Conservation (phyloP, 306 rosid genomes). For the Vigna angularis region DNA sequence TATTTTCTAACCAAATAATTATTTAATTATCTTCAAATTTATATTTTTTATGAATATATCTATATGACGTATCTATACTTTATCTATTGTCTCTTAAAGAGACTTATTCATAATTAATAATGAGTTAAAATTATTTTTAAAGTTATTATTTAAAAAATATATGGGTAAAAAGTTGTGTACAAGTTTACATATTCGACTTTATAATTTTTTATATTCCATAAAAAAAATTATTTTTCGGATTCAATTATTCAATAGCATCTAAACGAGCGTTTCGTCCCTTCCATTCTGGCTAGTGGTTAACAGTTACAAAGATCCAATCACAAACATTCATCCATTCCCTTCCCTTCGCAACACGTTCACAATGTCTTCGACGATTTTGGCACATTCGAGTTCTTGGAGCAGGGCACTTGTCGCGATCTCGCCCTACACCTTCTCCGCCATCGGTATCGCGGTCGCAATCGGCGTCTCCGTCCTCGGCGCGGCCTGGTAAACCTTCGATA, state of each 20-base stretch:
- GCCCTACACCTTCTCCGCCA: constrained; percentile 57
- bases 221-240: not conserved
- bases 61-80: too few relatives aligned
- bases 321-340: not conserved
- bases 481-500: constrained; percentile 49
- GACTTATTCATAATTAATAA: too few relatives aligned
- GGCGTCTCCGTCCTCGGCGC: constrained; percentile 69
- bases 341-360: not conserved
- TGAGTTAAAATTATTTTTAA: too few relatives aligned
- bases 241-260: not conserved
- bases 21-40: too few relatives aligned
- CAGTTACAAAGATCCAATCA: constrained; percentile 46
- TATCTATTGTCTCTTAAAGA: too few relatives aligned
- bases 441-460: constrained; percentile 58
- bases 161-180: too few relatives aligned
- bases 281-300: constrained; percentile 25
- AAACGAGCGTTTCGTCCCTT: constrained; percentile 38
- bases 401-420: constrained; percentile 54
- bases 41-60: too few relatives aligned
- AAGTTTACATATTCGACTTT: too few relatives aligned
- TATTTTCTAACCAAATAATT: too few relatives aligned
- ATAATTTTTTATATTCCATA: not conserved
- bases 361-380: constrained; percentile 36
- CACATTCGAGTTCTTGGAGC: constrained; percentile 51
- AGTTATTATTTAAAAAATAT: too few relatives aligned